A percentile compares a stretch with the other conserved stretches of the same genome.
These are phyloP conservation scores for Fraxinus excelsior DNA, from an alignment of 257 asterid genomes.

Conservation along the genomic window DNA sequence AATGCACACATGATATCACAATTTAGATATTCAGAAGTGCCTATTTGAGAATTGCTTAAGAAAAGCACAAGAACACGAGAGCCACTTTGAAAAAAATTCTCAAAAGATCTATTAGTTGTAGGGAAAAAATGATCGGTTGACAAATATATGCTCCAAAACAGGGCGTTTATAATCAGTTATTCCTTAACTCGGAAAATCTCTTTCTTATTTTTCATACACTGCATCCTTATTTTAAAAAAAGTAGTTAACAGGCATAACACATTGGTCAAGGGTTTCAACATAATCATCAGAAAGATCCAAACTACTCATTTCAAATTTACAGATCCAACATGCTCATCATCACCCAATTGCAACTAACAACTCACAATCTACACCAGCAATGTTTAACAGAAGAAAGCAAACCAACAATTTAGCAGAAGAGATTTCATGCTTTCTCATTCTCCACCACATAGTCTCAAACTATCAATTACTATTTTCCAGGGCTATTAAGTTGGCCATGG, in stretches of 20 bases:
- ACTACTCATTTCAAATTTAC: not conserved
- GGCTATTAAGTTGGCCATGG: not conserved
- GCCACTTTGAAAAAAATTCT: no score
- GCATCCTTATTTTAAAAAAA: no score
- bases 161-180: no score
- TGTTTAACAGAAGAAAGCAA: not conserved
- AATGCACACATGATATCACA: not conserved
- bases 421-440: not conserved
- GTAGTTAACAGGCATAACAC: no score
- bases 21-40: not conserved
- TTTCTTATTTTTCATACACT: no score
- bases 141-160: no score
- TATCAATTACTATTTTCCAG: not conserved
- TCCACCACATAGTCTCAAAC: not conserved
- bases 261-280: not conserved
- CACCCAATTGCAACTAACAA: not conserved
- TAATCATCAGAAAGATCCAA: not conserved
- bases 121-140: no score
- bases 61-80: no score
- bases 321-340: not conserved
- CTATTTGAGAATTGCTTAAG: not conserved
- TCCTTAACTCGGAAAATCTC: no score
- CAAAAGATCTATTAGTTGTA: no score
- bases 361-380: not conserved
- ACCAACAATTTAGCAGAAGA: not conserved